A percentile compares a stretch with the other conserved stretches of the same genome.
phyloP scores from a whole-genome alignment of 805 yeast genomes.

The Yamadazyma insecticola region DNA sequence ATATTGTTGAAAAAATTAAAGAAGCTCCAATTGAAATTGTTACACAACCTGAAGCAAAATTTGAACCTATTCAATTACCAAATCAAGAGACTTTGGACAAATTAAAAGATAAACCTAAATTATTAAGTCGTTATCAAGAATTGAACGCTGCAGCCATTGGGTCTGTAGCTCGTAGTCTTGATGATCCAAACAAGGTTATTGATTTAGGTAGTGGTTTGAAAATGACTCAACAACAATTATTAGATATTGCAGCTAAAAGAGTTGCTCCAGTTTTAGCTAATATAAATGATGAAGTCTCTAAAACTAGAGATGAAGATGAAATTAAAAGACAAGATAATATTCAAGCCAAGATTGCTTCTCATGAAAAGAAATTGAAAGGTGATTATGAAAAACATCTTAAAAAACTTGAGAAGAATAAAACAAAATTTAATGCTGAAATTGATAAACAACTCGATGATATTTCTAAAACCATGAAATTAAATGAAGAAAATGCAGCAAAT shows the following conservation, averaged over 20 bases:
- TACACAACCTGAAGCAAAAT: slow-evolving; percentile 28
- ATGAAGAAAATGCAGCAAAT: slow-evolving; percentile 28
- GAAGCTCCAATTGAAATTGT: slow-evolving; percentile 32
- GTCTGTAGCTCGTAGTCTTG: slow-evolving; percentile 40
- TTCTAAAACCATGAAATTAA: slow-evolving; percentile 17
- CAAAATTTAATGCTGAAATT: slow-evolving; percentile 39
- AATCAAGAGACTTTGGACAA: slow-evolving; percentile 31
- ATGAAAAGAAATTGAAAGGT: slow-evolving; percentile 31
- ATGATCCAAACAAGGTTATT: slow-evolving; percentile 45
- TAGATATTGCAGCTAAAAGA: slow-evolving; percentile 51
- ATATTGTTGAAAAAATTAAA: slow-evolving; percentile 22
- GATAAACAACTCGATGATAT: slow-evolving; percentile 24
- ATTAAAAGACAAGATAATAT: slow-evolving; percentile 35
- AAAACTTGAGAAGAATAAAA: slow-evolving; percentile 35
- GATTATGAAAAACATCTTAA: slow-evolving; percentile 33
- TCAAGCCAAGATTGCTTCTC: slow-evolving; percentile 29
- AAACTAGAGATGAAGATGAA: slow-evolving; percentile 41
- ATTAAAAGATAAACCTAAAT: slow-evolving; percentile 44
- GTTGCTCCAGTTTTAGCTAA: slow-evolving; percentile 50
- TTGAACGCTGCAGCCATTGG: slow-evolving; percentile 45
- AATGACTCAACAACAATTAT: slow-evolving; percentile 51
- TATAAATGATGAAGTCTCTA: slow-evolving; percentile 47
- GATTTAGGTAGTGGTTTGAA: slow-evolving; percentile 52
- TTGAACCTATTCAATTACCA: slow-evolving; percentile 32
- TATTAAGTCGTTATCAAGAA: slow-evolving; percentile 45